Conservation (phyloP, 306 rosid species). For the Arachis hypogaea region DNA sequence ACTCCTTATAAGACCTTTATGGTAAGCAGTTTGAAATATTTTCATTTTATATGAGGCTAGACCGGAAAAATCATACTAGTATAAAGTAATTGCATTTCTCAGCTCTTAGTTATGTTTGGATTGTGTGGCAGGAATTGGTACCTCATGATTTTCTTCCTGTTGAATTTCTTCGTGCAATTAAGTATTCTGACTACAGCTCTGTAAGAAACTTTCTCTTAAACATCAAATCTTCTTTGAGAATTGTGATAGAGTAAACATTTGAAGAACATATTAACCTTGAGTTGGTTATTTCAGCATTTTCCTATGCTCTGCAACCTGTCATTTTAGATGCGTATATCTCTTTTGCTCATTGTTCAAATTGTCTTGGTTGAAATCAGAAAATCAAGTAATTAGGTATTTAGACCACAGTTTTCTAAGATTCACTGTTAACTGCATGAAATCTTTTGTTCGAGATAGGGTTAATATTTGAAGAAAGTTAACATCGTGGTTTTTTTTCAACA, state of each 20-base stretch:
- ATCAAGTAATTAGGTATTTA: no score
- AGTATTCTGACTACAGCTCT: constrained; percentile 63
- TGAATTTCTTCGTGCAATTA: constrained; percentile 54
- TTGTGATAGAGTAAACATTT: background rate
- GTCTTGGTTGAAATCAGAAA: background rate
- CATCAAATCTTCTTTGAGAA: background rate
- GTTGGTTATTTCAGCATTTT: background rate
- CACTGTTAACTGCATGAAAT: no score
- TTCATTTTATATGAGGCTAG: background rate
- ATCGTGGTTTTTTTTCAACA: no score
- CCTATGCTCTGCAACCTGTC: background rate
- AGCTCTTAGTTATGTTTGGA: background rate
- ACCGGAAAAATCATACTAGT: background rate
- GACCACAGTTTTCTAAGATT: no score
- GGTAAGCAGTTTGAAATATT: constrained; percentile 38
- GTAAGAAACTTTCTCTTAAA: constrained; percentile 45
- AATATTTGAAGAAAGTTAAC: no score
- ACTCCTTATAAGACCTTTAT: constrained; percentile 65
- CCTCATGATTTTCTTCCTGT: constrained; percentile 56
- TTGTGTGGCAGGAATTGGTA: constrained; percentile 51
- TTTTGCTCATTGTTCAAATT: background rate
- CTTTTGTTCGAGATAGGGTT: no score
- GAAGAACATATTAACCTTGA: background rate
- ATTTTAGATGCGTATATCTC: background rate
- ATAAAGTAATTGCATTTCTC: background rate